Percentiles rank a stretch among this genome's conserved stretches.
phyloP scores from a whole-genome alignment of 2,329 filamentous ascomycete species.

The Colletotrichum neosansevieriae region DNA sequence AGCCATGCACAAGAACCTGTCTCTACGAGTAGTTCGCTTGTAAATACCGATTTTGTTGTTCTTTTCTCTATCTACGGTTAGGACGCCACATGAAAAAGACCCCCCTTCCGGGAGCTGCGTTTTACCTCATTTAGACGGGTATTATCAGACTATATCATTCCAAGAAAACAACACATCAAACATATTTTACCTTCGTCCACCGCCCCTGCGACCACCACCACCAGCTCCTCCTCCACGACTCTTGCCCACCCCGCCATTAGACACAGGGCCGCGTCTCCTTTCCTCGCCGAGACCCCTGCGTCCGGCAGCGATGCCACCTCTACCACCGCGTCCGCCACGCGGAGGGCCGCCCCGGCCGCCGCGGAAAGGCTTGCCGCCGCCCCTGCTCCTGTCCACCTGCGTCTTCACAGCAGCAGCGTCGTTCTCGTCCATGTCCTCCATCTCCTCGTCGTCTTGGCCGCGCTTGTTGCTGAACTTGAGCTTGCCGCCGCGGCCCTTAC shows the following conservation, averaged over 20 bases:
- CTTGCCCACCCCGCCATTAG: slow-evolving; percentile 38
- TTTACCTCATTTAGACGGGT: slow-evolving; percentile 40
- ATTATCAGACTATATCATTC: slow-evolving; percentile 39
- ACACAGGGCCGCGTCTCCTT: slow-evolving; percentile 53
- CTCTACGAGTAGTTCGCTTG: slow-evolving; percentile 16
- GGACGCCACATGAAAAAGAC: slow-evolving; percentile 31
- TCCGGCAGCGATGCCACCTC: slow-evolving; percentile 59
- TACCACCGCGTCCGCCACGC: slow-evolving; percentile 51
- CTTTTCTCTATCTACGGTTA: slow-evolving; percentile 34
- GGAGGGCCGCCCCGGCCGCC: slow-evolving; percentile 48
- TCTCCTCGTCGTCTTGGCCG: slow-evolving; percentile 59
- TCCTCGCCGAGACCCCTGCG: slow-evolving; percentile 64
- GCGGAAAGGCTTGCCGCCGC: slow-evolving; percentile 47
- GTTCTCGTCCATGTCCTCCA: slow-evolving; percentile 66
- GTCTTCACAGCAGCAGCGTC: slow-evolving; percentile 66
- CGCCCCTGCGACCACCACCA: slow-evolving; percentile 1
- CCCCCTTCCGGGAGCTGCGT: slow-evolving; percentile 27
- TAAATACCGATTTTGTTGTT: slow-evolving; percentile 33
- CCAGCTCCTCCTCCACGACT: slow-evolving; percentile 27
- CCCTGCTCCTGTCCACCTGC: slow-evolving; percentile 53
- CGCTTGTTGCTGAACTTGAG: slow-evolving; percentile 78
- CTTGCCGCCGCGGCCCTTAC: slow-evolving; percentile 74
- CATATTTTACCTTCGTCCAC: slow-evolving; percentile 37
- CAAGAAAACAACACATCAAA: slow-evolving; percentile 26
- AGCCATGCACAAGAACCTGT: not conserved